Evolutionary conservation across 148 eudicot species (phyloP), one percentile per base, ranked within the genome.

Genomic region (Vaccinium corymbosum): DNA sequence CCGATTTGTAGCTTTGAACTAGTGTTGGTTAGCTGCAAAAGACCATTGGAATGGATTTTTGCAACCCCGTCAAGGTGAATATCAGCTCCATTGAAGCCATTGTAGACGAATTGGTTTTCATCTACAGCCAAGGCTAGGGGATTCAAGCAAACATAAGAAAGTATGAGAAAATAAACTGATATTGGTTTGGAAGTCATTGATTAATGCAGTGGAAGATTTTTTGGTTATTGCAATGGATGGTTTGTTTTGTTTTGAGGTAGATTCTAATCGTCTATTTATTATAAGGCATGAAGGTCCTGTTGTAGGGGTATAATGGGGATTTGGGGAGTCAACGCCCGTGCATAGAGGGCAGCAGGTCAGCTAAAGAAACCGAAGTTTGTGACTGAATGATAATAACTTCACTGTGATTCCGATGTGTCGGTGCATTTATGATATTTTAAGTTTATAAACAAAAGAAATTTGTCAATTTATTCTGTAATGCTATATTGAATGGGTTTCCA

Each of bases 1-100:
- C 86, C 86, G 25, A 59, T 76, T 81, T 72, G 66, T 20, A 76
- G 86, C 66, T 9, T 53, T 1, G 88, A 62, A 46, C 53, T 42
- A 27, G 27, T 71, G 86, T 76, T 86, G 46, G 88, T 87, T 38
- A 87, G 72, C 81, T 76, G 29, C 70, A 84, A 17, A 3, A 87
- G 86, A n/a, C 88, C 88, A 76, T 81, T 80, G 32, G 74, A 27
- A 76, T 38, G 86, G 14, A 87, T 55, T 52, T 68, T 14, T 3
- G 84, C 84, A 4, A 38, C 53, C n/a, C 86, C 82, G 27, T 80
- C 86, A 27, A 83, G 81, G 35, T 66, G 78, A 52, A 86, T 38
- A 48, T 84, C 53, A 78, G 88, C 79, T 66, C 84, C 88, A 32
- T 61, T n/a, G 27, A 61, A 61, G 68, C 68, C 82, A 80, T 38